phyloP scores from a whole-genome alignment of 2,329 filamentous ascomycete species.

The Sphaerostilbella broomeana region DNA sequence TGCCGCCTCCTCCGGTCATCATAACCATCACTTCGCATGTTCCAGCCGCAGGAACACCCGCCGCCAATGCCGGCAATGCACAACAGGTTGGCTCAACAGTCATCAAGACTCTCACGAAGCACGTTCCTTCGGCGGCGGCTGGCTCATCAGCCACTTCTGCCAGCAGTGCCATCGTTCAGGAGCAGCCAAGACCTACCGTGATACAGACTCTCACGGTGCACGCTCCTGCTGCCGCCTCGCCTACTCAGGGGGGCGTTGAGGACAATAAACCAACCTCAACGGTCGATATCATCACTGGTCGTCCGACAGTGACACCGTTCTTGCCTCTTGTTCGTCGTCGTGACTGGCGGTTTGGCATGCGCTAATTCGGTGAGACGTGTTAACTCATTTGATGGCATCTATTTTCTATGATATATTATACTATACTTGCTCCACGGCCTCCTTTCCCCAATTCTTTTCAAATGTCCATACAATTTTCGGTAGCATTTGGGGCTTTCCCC shows the following conservation, averaged over 20 bases:
- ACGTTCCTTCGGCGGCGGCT: no score
- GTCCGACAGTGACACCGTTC: constrained; percentile 11
- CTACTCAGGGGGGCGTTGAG: background rate
- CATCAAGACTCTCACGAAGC: constrained; percentile 1
- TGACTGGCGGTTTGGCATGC: constrained; percentile 11
- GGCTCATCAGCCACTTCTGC: no score
- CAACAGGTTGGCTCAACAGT: background rate
- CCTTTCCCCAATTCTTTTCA: no score
- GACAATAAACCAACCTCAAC: constrained; percentile 3
- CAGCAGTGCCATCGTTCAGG: no score
- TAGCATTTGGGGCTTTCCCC: no score
- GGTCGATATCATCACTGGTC: background rate
- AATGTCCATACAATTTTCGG: no score
- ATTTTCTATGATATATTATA: no score
- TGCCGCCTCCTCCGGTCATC: constrained; percentile 1
- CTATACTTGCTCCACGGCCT: no score
- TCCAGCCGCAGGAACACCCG: background rate
- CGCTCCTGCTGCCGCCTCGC: background rate
- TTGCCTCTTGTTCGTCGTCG: background rate
- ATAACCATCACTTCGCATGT: constrained; percentile 2
- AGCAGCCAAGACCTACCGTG: background rate
- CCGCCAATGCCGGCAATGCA: background rate
- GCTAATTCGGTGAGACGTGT: constrained; percentile 5
- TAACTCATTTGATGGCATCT: no score
- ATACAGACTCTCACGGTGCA: constrained; percentile 1